Conservation (phyloP, 2,329 filamentous ascomycete species). For the Arthrobotrys pseudoclavata region DNA sequence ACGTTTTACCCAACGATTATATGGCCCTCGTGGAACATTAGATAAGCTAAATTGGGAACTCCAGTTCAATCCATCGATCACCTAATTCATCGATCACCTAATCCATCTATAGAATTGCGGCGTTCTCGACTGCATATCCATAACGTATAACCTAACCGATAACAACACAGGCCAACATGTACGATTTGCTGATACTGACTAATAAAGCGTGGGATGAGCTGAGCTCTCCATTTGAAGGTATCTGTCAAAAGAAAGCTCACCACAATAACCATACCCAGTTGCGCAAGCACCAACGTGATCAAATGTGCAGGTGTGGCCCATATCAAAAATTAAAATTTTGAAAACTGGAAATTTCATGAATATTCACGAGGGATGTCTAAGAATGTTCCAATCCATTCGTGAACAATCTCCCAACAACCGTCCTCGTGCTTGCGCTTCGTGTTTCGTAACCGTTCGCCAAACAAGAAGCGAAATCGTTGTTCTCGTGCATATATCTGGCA, state of each 20-base stretch:
- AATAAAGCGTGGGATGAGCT: constrained; percentile 52
- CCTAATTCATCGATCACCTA: constrained; percentile 40
- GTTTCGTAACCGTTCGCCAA: constrained; percentile 30
- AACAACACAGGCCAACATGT: constrained; percentile 19
- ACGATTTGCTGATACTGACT: constrained; percentile 19
- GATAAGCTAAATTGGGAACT: constrained; percentile 40
- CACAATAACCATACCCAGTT: constrained; percentile 40
- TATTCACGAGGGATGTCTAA: constrained; percentile 4
- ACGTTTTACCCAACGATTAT: constrained; percentile 41
- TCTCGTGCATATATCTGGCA: constrained; percentile 27
- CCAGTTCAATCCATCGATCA: constrained; percentile 6
- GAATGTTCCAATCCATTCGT: not conserved
- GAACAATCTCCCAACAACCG: constrained; percentile 5
- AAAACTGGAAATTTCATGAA: not conserved
- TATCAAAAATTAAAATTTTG: not conserved
- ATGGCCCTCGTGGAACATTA: constrained; percentile 31
- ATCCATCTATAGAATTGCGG: constrained; percentile 36
- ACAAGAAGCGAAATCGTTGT: constrained; percentile 34
- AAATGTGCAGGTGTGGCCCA: constrained; percentile 1
- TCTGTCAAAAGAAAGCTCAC: constrained; percentile 16
- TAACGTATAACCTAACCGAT: constrained; percentile 28
- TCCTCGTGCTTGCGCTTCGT: constrained; percentile 27
- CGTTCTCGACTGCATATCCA: constrained; percentile 11
- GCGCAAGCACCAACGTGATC: constrained; percentile 42
- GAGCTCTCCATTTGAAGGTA: constrained; percentile 21